Percentiles rank a stretch among this genome's conserved stretches.
These are phyloP conservation scores for Cyberlindnera misumaiensis DNA, from an alignment of 805 yeast species.

Conservation along the genomic window DNA sequence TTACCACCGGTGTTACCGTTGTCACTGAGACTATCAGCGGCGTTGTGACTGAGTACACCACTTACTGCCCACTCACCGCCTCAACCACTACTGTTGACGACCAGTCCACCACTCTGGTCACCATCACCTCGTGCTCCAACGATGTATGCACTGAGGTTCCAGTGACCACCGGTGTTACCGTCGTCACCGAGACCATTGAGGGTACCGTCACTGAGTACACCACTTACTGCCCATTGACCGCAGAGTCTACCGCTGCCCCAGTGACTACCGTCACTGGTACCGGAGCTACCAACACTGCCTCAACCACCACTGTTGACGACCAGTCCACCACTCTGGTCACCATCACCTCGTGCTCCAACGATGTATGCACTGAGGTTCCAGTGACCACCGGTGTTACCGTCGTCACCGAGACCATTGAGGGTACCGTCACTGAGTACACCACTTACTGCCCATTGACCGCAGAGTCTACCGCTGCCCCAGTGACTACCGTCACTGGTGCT, in stretches of 20 bases:
- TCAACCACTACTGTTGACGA: neutral
- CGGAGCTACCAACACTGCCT: too few relatives aligned
- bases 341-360: conserved; percentile 1
- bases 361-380: conserved; percentile 1
- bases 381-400: conserved; percentile 1
- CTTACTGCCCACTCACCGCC: conserved; percentile 13
- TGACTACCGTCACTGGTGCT: neutral
- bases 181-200: neutral
- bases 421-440: neutral
- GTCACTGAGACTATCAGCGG: conserved; percentile 26
- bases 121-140: conserved; percentile 1
- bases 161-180: conserved; percentile 1
- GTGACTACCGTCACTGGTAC: too few relatives aligned
- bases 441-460: conserved; percentile 1
- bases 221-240: conserved; percentile 15
- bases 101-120: neutral
- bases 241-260: too few relatives aligned
- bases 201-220: conserved; percentile 1
- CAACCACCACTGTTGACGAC: neutral
- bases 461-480: neutral
- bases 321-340: conserved; percentile 1
- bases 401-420: neutral
- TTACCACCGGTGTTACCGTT: conserved; percentile 25
- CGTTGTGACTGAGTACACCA: conserved; percentile 24
- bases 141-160: conserved; percentile 1